Percentiles rank a stretch among this genome's conserved stretches.
Evolutionary conservation across 805 yeast genomes (phyloP).

Genomic region (Isabelozyma heimii): DNA sequence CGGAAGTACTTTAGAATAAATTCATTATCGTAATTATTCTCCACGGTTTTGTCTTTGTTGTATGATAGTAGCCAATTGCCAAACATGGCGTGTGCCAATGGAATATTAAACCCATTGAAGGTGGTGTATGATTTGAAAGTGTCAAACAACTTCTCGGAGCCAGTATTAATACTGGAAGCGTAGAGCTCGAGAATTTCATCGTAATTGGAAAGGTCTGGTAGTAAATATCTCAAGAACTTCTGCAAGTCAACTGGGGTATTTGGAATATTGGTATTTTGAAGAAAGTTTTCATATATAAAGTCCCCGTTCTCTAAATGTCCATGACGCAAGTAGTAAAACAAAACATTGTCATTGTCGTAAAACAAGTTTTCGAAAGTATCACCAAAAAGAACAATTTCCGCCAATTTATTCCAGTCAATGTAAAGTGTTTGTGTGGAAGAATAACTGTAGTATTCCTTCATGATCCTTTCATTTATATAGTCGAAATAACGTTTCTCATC

Average conservation of each 20-base stretch:
- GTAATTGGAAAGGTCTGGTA: constrained; percentile 8
- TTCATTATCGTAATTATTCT: constrained; percentile 16
- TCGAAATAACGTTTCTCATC: constrained; percentile 2
- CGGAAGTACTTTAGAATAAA: constrained; percentile 18
- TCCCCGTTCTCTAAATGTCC: constrained; percentile 17
- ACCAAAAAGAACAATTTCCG: constrained; percentile 19
- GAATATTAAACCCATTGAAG: constrained; percentile 12
- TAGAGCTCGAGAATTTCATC: constrained; percentile 14
- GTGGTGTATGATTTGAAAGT: constrained; percentile 12
- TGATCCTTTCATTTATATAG: constrained; percentile 1
- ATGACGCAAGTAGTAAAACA: constrained; percentile 9
- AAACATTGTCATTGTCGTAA: constrained; percentile 1
- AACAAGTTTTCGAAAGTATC: constrained; percentile 11
- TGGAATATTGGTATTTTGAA: neutral
- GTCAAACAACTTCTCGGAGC: constrained; percentile 14
- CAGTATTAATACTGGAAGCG: constrained; percentile 7
- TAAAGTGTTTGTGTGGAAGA: constrained; percentile 2
- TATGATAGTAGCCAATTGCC: constrained; percentile 21
- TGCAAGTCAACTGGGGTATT: neutral
- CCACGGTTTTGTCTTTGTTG: constrained; percentile 11
- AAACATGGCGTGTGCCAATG: constrained; percentile 23
- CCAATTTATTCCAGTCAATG: constrained; percentile 12
- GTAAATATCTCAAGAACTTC: neutral
- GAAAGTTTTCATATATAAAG: constrained; percentile 6
- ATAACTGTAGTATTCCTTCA: constrained; percentile 1